Base-by-base conservation (phyloP, 139 green algal species). In the Chlorella sorokiniana region DNA sequence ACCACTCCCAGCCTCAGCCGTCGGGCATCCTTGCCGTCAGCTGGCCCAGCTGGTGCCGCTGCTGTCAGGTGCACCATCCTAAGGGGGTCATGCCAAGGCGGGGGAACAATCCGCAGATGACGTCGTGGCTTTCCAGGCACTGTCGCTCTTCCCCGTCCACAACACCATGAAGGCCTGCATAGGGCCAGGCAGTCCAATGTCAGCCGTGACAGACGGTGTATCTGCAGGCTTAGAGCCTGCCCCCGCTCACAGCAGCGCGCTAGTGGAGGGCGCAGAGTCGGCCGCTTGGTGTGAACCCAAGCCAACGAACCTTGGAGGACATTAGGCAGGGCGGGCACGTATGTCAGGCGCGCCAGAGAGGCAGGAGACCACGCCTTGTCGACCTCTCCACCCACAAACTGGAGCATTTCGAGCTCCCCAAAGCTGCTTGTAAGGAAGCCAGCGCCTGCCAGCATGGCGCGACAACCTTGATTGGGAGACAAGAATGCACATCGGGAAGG, bases 1-100 rank as follows among this genome's bases (percentile, higher is more conserved):
- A 93, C 67, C 14, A 93, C 83, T 22, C 87, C 90, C 18, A 94
- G 51, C 10, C 67, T 59, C 38, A 90, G 68, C 5, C 79, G 73
- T 4, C 63, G 63, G 20, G 82, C 38, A 1, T 69, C 37, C 51
- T 4, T 14, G 5, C 29, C 48, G 23, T 69, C 54, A 37, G 62
- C 41, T 42, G 29, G 41, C 0, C 75, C 75, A 2, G 29, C n/a
- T 9, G 75, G 56, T 14, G n/a, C 27, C 0, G 37, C 56, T 10
- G 56, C 37, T 6, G 31, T 31, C 0, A 81, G 75, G 41, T 45
- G 29, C 37, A 81, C 63, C 31, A 81, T 63, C 5, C 31, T 45
- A 9, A 70, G 56, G 9, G n/a, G 27, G n/a, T 42, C 51, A 37
- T 25, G 33, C 74, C 23, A n/a, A 81, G 38, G 16, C n/a, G 38